Base-by-base conservation (phyloP, 805 yeast species). In the Maudiozyma saulgeensis region DNA sequence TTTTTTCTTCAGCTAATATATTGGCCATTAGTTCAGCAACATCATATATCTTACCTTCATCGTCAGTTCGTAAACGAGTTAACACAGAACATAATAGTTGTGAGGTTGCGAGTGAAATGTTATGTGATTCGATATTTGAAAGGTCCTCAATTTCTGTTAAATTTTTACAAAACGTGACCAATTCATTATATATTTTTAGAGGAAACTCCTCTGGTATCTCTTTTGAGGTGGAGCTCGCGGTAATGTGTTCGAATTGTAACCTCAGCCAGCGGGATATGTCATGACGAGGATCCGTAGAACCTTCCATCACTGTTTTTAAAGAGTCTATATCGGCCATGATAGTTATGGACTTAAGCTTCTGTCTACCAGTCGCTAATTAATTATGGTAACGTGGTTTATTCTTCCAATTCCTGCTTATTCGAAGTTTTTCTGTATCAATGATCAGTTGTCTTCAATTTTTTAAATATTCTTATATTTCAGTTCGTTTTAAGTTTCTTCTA, bases 1-100 rank as follows among this genome's bases (percentile, higher is more conserved):
- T 47, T 34, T 56, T 57, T 43, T 65, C 68, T 47, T 67, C 70
- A 23, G 54, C 51, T 13, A 67, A 45, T 1, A 65, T 53, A 18
- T 58, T 62, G 1, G 60, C 45, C 40, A 64, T 23, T 15, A 61
- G 38, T 47, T 61, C 63, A 15, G 64, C 59, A 2, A 58, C 47
- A 51, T 66, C 69, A 48, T 53, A 64, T 4, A 64, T 48, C 31
- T 53, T 59, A 2, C 62, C 65, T 5, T 60, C 55, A 6, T 49
- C 41, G 25, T 51, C 54, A 4, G 44, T 35, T 43, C 50, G 47
- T 15, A 63, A 13, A 15, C 50, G 45, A 8, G 41, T 21, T 21
- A 63, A 40, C 25, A 56, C 50, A 21, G 53, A 26, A 2, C 55
- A 43, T 49, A 53, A 53, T 16, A 65, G 43, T 38, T 62, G 59